phyloP scores from a whole-genome alignment of 306 rosid species.

The Prosopis cineraria region DNA sequence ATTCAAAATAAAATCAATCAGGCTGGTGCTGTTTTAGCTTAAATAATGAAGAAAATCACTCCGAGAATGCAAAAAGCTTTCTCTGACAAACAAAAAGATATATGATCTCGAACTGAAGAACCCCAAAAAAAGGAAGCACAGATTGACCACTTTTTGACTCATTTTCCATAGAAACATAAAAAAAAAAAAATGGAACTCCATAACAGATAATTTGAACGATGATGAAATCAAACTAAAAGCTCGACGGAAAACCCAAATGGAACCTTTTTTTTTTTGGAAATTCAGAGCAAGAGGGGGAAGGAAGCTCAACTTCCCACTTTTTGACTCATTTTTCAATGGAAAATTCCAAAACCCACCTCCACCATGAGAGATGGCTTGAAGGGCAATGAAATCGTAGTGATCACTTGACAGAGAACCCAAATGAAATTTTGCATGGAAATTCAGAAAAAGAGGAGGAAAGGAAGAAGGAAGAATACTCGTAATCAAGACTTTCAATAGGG shows the following conservation, averaged over 20 bases:
- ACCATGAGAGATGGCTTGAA: neutral
- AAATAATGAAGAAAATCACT: neutral
- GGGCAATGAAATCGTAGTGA: neutral
- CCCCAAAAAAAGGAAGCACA: neutral
- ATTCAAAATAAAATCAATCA: neutral
- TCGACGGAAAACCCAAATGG: neutral
- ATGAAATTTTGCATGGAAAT: neutral
- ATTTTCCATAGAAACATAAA: neutral
- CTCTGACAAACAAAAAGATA: neutral
- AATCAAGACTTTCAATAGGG: slow-evolving; percentile 83
- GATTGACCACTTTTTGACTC: neutral
- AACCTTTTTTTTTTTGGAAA: neutral
- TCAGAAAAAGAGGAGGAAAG: neutral
- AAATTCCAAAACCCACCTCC: neutral
- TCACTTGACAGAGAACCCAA: neutral
- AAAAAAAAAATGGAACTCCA: neutral
- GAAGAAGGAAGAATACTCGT: slow-evolving; percentile 44
- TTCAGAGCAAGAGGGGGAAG: neutral
- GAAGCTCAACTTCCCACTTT: neutral
- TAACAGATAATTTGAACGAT: neutral
- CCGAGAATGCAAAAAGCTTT: neutral
- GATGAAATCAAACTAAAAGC: neutral
- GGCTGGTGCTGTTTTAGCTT: neutral
- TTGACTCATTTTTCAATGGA: neutral
- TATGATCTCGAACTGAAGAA: neutral